Base-by-base conservation (phyloP, 2,329 filamentous ascomycete genomes). In the Alternaria viburni region DNA sequence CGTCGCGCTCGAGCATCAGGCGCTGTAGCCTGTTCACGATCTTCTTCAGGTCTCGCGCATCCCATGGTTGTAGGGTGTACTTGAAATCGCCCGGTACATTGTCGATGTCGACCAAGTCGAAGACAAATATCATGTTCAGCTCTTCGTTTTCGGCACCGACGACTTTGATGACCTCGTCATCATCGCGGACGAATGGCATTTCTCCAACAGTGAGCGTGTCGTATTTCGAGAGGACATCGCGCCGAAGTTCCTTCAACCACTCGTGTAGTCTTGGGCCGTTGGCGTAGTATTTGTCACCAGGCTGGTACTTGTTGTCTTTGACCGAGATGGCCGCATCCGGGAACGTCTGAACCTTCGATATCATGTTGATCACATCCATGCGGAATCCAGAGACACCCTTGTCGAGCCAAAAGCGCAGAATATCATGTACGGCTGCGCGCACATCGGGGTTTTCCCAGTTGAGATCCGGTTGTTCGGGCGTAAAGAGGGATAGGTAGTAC, bases 391-490 rank as follows among this genome's bases (percentile, higher is more conserved):
- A 78, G 0, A 89, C 88, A 2, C 92, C 92, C 36, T 87, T 87
- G 54, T 91, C 84, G 1, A 96, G 86, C 93, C 93, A 96, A 77
- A 94, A 96, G 26, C 86, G 86, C 83, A 94, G 90, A 4, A 91
- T 84, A 21, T 90, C 83, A 74, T 93, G 91, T 2, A 94, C 88
- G 0, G 91, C 92, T 26, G 86, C 82, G 17, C 91, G 86, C 0
- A 91, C 87, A 6, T 85, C 86, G 0, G 85, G 84, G 57, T 90
- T 91, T 72, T 94, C 91, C 91, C 92, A 96, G 79, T 96, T 96
- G 5, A 96, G 83, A 71, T 96, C 93, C 0, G 93, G 92, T 74
- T 95, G 92, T 66, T 92, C 88, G 7, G 86, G 86, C 2, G 90
- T 89, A 76, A 93, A 96, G 11, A 96, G 84, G 58, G 91, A 89